phyloP scores from a whole-genome alignment of 1,284 basidiomycete species.

The Microstroma glucosiphilum region DNA sequence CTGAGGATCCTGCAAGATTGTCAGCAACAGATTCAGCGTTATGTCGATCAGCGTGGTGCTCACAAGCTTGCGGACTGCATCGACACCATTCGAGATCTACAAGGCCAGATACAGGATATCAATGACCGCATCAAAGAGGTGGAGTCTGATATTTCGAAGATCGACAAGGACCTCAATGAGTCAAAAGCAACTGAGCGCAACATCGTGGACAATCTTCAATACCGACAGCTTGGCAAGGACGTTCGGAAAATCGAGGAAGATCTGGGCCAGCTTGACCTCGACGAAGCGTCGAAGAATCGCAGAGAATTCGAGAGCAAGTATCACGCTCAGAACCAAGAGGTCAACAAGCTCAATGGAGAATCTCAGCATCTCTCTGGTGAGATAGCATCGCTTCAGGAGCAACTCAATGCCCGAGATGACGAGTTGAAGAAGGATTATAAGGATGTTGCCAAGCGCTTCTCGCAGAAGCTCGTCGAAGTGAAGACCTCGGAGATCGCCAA shows the following conservation, averaged over 20 bases:
- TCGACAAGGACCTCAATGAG: constrained; percentile 50
- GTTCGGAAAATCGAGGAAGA: constrained; percentile 66
- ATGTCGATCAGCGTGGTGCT: constrained; percentile 24
- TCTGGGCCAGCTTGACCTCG: constrained; percentile 57
- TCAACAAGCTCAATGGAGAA: constrained; percentile 67
- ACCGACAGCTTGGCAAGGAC: constrained; percentile 65
- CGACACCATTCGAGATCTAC: constrained; percentile 39
- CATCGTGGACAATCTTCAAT: constrained; percentile 77
- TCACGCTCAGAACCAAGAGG: constrained; percentile 63
- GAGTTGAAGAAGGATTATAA: constrained; percentile 79
- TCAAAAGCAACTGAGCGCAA: constrained; percentile 56
- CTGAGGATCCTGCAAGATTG: constrained; percentile 33
- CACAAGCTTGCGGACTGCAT: constrained; percentile 30
- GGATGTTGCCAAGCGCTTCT: constrained; percentile 76
- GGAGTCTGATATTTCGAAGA: constrained; percentile 26
- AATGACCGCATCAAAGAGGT: constrained; percentile 25
- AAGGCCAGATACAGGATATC: constrained; percentile 23
- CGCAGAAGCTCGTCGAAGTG: constrained; percentile 84
- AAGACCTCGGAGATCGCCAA: constrained; percentile 57
- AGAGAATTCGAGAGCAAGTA: constrained; percentile 79
- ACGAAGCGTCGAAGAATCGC: constrained; percentile 47
- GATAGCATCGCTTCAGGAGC: constrained; percentile 31
- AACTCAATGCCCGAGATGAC: constrained; percentile 57
- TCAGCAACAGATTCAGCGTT: constrained; percentile 20
- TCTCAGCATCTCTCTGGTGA: constrained; percentile 48